Conservation (phyloP, 129 eudicot species). For the Flaveria linearis region DNA sequence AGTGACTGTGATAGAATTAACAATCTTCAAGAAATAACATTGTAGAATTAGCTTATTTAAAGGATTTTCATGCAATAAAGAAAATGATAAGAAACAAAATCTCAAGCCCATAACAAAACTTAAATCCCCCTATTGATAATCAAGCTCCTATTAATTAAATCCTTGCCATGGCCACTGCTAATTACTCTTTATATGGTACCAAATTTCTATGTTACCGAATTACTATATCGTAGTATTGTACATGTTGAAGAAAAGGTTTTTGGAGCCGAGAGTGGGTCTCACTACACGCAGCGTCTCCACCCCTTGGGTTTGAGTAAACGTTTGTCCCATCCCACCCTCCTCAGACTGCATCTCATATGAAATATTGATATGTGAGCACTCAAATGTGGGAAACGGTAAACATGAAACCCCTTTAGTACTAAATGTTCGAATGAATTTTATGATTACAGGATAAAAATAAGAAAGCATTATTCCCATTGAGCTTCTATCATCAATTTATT, state of each 20-base stretch:
- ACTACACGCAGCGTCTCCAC: no score
- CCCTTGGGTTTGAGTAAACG: no score
- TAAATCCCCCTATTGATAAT: not conserved
- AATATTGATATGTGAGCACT: not conserved
- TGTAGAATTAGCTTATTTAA: constrained; percentile 5
- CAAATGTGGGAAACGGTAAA: not conserved
- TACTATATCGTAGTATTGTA: no score
- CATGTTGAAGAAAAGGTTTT: no score
- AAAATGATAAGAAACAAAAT: constrained; percentile 8
- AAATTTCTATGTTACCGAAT: no score
- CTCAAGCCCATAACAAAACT: constrained; percentile 9
- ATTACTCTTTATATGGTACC: constrained; percentile 4
- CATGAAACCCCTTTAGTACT: not conserved
- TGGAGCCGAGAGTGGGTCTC: no score
- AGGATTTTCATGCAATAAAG: constrained; percentile 7
- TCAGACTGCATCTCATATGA: no score
- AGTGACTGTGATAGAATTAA: not conserved
- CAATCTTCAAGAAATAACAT: not conserved
- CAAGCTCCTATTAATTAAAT: not conserved
- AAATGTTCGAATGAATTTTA: not conserved
- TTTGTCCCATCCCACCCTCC: no score
- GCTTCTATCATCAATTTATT: not conserved
- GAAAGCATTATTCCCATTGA: not conserved
- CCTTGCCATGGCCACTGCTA: no score
- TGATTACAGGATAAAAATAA: not conserved